Evolutionary conservation across 169 alveolate genomes (phyloP).

Genomic region (Amoebophrya sp.): DNA sequence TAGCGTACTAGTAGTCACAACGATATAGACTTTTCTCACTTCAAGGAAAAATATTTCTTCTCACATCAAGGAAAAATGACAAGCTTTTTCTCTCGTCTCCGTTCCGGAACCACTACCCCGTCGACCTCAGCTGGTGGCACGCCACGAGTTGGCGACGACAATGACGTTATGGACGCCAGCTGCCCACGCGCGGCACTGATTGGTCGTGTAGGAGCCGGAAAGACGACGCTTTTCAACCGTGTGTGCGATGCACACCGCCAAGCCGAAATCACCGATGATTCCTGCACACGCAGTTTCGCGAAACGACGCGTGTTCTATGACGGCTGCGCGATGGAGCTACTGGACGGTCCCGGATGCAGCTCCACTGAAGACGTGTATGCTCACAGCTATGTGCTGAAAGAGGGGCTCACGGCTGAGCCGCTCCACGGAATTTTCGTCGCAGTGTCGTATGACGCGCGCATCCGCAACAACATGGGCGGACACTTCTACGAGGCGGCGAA

Average conservation of each 20-base stretch:
- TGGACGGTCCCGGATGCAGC: constrained; percentile 42
- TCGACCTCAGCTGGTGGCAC: too few species aligned
- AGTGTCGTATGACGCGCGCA: constrained; percentile 37
- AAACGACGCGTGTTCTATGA: constrained; percentile 34
- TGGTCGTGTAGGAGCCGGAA: constrained; percentile 39
- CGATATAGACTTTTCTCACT: too few species aligned
- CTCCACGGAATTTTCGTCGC: constrained; percentile 38
- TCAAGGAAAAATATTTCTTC: too few species aligned
- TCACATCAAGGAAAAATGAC: too few species aligned
- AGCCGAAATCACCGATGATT: constrained; percentile 40
- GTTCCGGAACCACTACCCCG: too few species aligned
- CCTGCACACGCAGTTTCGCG: constrained; percentile 37
- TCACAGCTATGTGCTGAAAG: constrained; percentile 34
- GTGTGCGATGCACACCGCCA: constrained; percentile 40
- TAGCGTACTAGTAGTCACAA: too few species aligned
- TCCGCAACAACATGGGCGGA: constrained; percentile 48
- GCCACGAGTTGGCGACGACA: too few species aligned
- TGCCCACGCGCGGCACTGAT: too few species aligned
- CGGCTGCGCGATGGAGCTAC: constrained; percentile 29
- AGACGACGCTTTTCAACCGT: constrained; percentile 40
- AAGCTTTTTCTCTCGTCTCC: too few species aligned
- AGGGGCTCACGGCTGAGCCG: constrained; percentile 37
- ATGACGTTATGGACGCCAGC: too few species aligned
- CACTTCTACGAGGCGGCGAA: constrained; percentile 37
- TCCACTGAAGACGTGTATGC: constrained; percentile 39